Evolutionary conservation across 768 basidiomycete species (phyloP), one percentile per base, ranked within the genome.

Genomic region (Pisolithus microcarpus): DNA sequence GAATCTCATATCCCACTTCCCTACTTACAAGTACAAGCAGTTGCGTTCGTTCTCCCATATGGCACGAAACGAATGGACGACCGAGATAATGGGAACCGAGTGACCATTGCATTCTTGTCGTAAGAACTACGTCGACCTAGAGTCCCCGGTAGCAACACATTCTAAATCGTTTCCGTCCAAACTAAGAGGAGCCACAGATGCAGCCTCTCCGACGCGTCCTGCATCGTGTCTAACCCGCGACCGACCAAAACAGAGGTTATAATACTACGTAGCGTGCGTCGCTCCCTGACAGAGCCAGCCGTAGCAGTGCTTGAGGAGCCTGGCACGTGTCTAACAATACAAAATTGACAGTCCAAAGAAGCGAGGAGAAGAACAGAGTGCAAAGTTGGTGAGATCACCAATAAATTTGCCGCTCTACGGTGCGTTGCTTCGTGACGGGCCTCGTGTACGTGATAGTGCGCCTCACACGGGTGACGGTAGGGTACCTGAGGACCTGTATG

Each of bases 401-500:
- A 70, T 85, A 84, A 61, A 90, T 77, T 21, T 77, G 74, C 51
- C 88, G 83, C 67, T 89, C 86, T 62, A 89, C 63, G 55, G 84
- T 87, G 53, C 80, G 73, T 43, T 74, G 70, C 62, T 75, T 72
- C 48, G 61, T 74, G 51, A 72, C 61, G 13, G 78, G 77, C 50
- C 74, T 77, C 45, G 72, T 60, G 70, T 81, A 81, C 54, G 79
- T 80, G 53, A 87, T 76, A 43, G 84, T 84, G 55, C 89, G 84
- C 60, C 76, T 79, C 50, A 91, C 80, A 56, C 85, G 85, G 52
- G 86, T 85, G 46, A 91, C 82, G 42, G 78, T 73, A n/a, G 87
- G 89, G 62, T 84, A 83, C 81, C 83, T 85, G 51, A 34, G 2
- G 16, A 43, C 39, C 11, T n/a, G 38, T 4, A 43, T 46, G 42